Base-by-base conservation (phyloP, 2,329 filamentous ascomycete genomes). In the Aspergillus hiratsukae region DNA sequence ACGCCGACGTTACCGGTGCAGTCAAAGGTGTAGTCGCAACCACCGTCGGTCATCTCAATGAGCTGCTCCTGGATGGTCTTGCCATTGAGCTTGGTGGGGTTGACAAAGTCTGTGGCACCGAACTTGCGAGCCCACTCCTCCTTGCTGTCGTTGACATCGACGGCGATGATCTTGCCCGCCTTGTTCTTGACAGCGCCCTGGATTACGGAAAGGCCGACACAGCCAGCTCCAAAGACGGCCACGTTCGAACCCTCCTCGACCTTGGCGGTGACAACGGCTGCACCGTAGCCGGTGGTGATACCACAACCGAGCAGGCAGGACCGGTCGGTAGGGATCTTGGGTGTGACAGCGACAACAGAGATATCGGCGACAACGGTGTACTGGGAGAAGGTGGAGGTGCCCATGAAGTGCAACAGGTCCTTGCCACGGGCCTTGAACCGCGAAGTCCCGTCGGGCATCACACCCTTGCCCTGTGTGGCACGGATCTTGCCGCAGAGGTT, bases 401-500 rank as follows among this genome's bases (percentile, higher is more conserved):
- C 94, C 94, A 99, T 99, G 81, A 97, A 99, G 81, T 97, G 94
- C 57, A 97, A 86, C 60, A 99, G 83, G 68, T 96, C 89, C 80
- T 97, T 88, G 76, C 94, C 94, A 77, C 93, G 94, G 83, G 88
- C 91, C 78, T 85, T 90, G 86, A 97, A 97, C 69, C 94, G 89
- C 56, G 89, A 88, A 64, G 93, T 97, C 69, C 93, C 93, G 76
- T 99, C 94, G 56, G 94, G 94, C 92, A 99, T 96, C 66, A 97
- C 85, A 71, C 94, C 94, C 77, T 87, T 89, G 69, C 94, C 94
- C 80, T 99, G 94, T 48, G 94, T 97, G 48, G 91, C 90, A 69
- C 94, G 88, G 77, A 99, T 99, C 86, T 97, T 97, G 76, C 94
- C 94, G 80, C 93, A 97, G 57, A 97, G 88, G 80, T 97, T 96